Conservation (phyloP, 345 rosid species). For the Arabis hirsuta region DNA sequence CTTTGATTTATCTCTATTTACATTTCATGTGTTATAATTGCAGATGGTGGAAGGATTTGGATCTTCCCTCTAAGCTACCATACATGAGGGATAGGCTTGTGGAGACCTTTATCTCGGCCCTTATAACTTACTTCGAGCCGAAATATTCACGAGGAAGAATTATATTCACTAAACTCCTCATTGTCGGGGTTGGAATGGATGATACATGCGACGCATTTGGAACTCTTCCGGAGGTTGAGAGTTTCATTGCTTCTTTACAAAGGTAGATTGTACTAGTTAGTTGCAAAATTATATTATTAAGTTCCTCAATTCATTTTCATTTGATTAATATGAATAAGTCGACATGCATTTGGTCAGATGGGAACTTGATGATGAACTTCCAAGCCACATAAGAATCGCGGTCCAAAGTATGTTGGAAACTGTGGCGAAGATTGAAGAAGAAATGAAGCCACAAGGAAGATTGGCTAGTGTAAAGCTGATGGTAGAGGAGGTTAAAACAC, state of each 20-base stretch:
- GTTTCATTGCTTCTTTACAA: not conserved
- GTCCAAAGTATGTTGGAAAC: not conserved
- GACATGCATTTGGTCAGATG: slow-evolving; percentile 10
- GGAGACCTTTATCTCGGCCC: not conserved
- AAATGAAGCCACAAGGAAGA: slow-evolving; percentile 1
- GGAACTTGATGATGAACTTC: slow-evolving; percentile 10
- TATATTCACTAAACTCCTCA: not conserved
- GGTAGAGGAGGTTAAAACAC: slow-evolving; percentile 12
- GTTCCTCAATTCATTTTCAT: too few species aligned
- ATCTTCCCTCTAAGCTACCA: slow-evolving; percentile 23
- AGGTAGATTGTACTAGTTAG: not conserved
- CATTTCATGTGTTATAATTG: not conserved
- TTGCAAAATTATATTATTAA: too few species aligned
- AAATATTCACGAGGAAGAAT: slow-evolving; percentile 12
- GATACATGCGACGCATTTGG: slow-evolving; percentile 34
- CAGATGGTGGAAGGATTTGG: slow-evolving; percentile 23
- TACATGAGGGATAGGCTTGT: slow-evolving; percentile 26
- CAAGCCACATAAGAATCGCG: not conserved
- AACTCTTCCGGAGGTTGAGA: slow-evolving; percentile 19
- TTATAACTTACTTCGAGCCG: slow-evolving; percentile 16
- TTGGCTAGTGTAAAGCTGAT: not conserved
- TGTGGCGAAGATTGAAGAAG: not conserved
- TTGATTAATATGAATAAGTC: too few species aligned
- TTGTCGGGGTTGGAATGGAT: slow-evolving; percentile 1
- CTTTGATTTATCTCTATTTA: not conserved